Percentiles rank a stretch among this genome's conserved stretches.
Conservation (phyloP, 805 yeast species). For the Candida railenensis region DNA sequence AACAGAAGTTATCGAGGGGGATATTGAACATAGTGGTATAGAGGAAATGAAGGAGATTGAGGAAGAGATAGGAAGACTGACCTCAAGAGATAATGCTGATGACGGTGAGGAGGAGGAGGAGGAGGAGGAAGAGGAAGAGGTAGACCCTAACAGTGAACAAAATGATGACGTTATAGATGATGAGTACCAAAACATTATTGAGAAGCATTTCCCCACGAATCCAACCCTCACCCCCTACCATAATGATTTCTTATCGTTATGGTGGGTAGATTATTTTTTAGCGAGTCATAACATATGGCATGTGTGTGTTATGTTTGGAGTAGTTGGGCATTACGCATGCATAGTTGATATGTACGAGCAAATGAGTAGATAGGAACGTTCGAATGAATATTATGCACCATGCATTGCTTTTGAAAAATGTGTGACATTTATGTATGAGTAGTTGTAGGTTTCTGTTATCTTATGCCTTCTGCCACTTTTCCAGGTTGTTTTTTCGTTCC, state of each 20-base stretch:
- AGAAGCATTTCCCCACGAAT: conserved; percentile 35
- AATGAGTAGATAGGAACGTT: conserved; percentile 8
- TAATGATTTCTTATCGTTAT: conserved; percentile 52
- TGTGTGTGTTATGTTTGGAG: conserved; percentile 82
- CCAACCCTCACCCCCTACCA: conserved; percentile 34
- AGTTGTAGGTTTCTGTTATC: background rate
- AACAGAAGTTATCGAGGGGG: conserved; percentile 31
- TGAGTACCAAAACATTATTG: conserved; percentile 28
- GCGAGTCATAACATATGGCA: conserved; percentile 95
- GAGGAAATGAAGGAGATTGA: conserved; percentile 35
- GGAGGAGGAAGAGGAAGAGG: conserved; percentile 6
- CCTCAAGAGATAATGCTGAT: background rate
- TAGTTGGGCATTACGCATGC: conserved; percentile 85
- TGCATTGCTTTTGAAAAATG: background rate
- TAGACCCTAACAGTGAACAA: conserved; percentile 13
- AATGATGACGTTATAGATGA: conserved; percentile 7
- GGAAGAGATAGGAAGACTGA: conserved; percentile 18
- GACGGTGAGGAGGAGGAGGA: conserved; percentile 7
- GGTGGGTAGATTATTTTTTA: conserved; percentile 81
- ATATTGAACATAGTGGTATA: conserved; percentile 35
- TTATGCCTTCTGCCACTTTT: background rate
- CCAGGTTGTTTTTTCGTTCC: background rate
- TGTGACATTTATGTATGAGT: background rate
- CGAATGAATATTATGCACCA: background rate
- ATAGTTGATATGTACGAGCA: conserved; percentile 66